phyloP scores from a whole-genome alignment of 1,284 basidiomycete genomes.

The Singerocomus rubriflavus region DNA sequence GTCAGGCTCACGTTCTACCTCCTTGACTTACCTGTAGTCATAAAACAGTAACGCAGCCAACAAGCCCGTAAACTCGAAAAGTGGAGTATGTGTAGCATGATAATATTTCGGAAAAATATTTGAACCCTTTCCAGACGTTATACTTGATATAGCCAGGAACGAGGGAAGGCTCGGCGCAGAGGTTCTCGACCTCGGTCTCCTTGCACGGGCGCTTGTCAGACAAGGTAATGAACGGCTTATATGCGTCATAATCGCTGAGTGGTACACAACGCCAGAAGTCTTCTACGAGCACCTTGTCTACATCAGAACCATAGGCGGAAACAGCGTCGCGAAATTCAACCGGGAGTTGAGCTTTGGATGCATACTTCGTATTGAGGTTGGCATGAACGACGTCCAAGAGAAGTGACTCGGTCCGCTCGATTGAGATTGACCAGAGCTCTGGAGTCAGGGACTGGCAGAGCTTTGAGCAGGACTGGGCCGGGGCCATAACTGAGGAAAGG shows the following conservation, averaged over 20 bases:
- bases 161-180: constrained; percentile 15
- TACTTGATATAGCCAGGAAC: constrained; percentile 8
- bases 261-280: constrained; percentile 9
- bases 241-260: constrained; percentile 10
- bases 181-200: constrained; percentile 7
- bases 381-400: constrained; percentile 2
- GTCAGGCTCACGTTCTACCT: constrained; percentile 1
- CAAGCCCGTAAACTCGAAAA: background rate
- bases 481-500: too few species aligned
- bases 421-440: background rate
- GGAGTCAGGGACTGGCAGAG: background rate
- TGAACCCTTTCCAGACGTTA: constrained; percentile 8
- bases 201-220: constrained; percentile 12
- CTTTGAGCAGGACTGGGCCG: background rate
- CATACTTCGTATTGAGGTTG: constrained; percentile 8
- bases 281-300: background rate
- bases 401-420: background rate
- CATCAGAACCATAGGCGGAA: background rate
- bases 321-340: constrained; percentile 3
- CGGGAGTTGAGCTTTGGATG: background rate
- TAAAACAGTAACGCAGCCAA: background rate
- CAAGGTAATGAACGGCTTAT: constrained; percentile 10
- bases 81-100: background rate
- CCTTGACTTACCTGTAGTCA: background rate
- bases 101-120: constrained; percentile 5